Conservation (phyloP, 2,329 filamentous ascomycete genomes). For the Diaporthe amygdali region DNA sequence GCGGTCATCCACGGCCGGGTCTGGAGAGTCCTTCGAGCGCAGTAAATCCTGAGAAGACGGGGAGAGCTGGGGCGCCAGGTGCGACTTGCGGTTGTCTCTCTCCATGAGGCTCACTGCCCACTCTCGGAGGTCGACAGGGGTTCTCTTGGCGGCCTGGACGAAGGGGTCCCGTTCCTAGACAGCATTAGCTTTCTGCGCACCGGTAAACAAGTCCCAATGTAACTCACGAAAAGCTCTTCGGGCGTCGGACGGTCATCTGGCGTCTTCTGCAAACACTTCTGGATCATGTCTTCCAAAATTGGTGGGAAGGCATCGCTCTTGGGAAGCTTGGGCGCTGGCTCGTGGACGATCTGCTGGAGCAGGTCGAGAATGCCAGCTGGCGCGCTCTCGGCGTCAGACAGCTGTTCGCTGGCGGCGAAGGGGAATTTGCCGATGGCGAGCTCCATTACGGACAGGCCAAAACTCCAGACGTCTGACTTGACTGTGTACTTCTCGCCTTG, state of each 20-base stretch:
- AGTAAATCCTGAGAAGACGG: slow-evolving; percentile 80
- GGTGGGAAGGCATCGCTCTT: slow-evolving; percentile 97
- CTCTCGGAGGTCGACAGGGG: slow-evolving; percentile 88
- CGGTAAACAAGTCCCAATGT: neutral
- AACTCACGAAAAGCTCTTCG: slow-evolving; percentile 85
- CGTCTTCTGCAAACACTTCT: slow-evolving; percentile 91
- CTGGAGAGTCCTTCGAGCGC: slow-evolving; percentile 67
- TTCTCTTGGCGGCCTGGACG: slow-evolving; percentile 94
- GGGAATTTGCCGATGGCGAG: slow-evolving; percentile 97
- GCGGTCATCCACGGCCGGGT: slow-evolving; percentile 50
- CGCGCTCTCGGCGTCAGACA: slow-evolving; percentile 76
- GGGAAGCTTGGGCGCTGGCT: slow-evolving; percentile 89
- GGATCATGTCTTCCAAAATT: slow-evolving; percentile 96
- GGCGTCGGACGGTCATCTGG: slow-evolving; percentile 90
- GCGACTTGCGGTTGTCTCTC: slow-evolving; percentile 92
- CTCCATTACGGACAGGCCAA: slow-evolving; percentile 94
- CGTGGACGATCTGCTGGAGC: slow-evolving; percentile 95
- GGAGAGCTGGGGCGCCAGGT: slow-evolving; percentile 80
- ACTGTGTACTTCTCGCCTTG: slow-evolving; percentile 97
- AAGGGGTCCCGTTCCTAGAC: slow-evolving; percentile 87
- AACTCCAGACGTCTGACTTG: slow-evolving; percentile 99
- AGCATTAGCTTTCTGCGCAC: neutral
- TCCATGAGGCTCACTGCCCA: slow-evolving; percentile 97
- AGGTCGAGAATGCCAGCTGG: slow-evolving; percentile 96
- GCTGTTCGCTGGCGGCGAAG: slow-evolving; percentile 77